Base-by-base conservation (phyloP, 768 basidiomycete species). In the Trametopsis cervina region DNA sequence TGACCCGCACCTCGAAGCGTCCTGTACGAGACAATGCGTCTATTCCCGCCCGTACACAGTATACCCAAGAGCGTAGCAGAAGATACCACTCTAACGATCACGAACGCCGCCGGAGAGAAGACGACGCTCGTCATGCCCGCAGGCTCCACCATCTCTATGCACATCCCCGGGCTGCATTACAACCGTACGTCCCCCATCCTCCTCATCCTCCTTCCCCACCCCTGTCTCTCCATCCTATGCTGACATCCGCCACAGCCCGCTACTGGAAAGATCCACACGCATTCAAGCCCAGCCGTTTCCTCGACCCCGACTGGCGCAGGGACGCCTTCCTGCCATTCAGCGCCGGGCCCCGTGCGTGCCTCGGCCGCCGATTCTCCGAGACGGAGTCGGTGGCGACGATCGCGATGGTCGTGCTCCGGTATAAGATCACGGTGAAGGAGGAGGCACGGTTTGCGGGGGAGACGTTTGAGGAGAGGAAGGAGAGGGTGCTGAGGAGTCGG, bases 321-420 rank as follows among this genome's bases (percentile, higher is more conserved):
- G 77, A 80, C 57, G 78, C 78, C 0, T 80, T 77, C 57, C 23
- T 76, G 23, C 75, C 78, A 4, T 80, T 79, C 57, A 74, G 70
- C 46, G 66, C 58, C 44, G 75, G 75, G 68, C 47, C 69, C 17
- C 66, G 75, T 9, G 67, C 68, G 29, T 76, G 74, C 58, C 42
- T 38, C 35, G 29, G 29, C 7, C 33, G 40, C 37, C 55, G 57
- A 17, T 64, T 78, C 59, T 67, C 69, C 15, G 77, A 79, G 61
- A 74, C 71, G 1, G 75, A 77, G 59, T 72, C 63, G 15, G 63
- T 78, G 42, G 76, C 71, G 4, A 67, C 71, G 36, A 60, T 80
- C 21, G 70, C 75, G 17, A 65, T 73, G 60, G 53, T 81, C 40
- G 58, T 79, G 13, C 64, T 63, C n/a, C 63, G 59, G 25, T 80